phyloP scores from a whole-genome alignment of 345 rosid genomes.

The Draba incana region DNA sequence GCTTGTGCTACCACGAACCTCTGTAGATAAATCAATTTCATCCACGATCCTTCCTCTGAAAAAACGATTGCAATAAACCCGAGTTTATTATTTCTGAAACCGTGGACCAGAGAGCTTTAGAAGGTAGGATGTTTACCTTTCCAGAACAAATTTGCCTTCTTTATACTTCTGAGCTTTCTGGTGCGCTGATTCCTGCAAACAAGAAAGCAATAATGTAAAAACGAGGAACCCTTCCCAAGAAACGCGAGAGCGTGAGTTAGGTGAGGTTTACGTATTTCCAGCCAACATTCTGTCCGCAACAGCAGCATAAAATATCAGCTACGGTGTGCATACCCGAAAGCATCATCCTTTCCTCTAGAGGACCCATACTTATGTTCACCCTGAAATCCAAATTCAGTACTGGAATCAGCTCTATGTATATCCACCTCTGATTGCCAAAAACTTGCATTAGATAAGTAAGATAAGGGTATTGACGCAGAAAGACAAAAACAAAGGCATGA shows the following conservation, averaged over 20 bases:
- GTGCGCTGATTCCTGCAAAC: conserved; percentile 66
- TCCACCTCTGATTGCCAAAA: conserved; percentile 7
- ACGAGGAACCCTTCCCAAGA: neutral
- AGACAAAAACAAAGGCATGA: neutral
- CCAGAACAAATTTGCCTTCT: conserved; percentile 82
- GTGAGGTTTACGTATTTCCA: conserved; percentile 82
- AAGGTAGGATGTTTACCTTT: conserved; percentile 57
- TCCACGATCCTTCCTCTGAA: conserved; percentile 77
- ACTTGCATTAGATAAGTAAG: neutral
- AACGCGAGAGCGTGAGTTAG: neutral
- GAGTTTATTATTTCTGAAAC: conserved; percentile 23
- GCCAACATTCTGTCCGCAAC: conserved; percentile 86
- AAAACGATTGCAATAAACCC: conserved; percentile 4
- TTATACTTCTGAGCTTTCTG: conserved; percentile 78
- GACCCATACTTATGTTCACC: conserved; percentile 70
- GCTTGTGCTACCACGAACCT: conserved; percentile 58
- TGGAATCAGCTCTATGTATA: conserved; percentile 10
- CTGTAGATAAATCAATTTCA: conserved; percentile 67
- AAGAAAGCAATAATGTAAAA: neutral
- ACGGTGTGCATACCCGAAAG: conserved; percentile 83
- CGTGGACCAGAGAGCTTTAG: neutral
- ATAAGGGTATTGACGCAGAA: neutral
- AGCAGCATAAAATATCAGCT: conserved; percentile 85
- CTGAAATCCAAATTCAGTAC: conserved; percentile 43
- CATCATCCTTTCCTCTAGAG: conserved; percentile 77